Evolutionary conservation across 2,329 filamentous ascomycete genomes (phyloP).

Genomic region (Epichloe elymi): DNA sequence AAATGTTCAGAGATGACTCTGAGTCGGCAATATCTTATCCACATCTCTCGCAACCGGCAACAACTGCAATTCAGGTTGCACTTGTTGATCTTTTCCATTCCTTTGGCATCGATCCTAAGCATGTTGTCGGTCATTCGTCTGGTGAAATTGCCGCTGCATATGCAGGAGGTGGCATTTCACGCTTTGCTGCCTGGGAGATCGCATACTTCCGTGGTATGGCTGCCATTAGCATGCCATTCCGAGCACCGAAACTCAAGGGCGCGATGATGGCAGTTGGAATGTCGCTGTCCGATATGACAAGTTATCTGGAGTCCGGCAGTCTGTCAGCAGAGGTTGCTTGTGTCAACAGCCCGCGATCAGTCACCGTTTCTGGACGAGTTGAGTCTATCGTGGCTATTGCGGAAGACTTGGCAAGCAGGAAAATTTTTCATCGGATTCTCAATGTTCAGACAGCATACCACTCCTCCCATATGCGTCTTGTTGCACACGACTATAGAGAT

Average conservation of each 20-base stretch:
- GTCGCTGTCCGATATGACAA: conserved; percentile 14
- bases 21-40: conserved; percentile 20
- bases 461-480: conserved; percentile 28
- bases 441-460: conserved; percentile 30
- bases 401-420: conserved; percentile 17
- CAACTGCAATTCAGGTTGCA: conserved; percentile 29
- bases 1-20: conserved; percentile 18
- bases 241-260: conserved; percentile 18
- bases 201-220: conserved; percentile 28
- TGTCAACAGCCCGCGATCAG: conserved; percentile 29
- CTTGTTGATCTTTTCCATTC: conserved; percentile 26
- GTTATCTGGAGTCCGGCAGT: conserved; percentile 13
- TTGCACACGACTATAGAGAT: conserved; percentile 23
- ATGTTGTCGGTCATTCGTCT: conserved; percentile 32
- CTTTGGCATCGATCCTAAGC: conserved; percentile 18
- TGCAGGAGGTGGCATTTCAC: conserved; percentile 22
- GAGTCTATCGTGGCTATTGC: conserved; percentile 19
- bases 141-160: conserved; percentile 34
- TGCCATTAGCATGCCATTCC: conserved; percentile 16
- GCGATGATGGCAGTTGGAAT: conserved; percentile 30
- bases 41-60: conserved; percentile 27
- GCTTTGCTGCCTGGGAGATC: conserved; percentile 26
- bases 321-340: conserved; percentile 26
- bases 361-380: conserved; percentile 29
- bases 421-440: conserved; percentile 23